Percentiles rank a stretch among this genome's conserved stretches.
phyloP scores from a whole-genome alignment of 306 rosid genomes.

The Pachyrhizus erosus region DNA sequence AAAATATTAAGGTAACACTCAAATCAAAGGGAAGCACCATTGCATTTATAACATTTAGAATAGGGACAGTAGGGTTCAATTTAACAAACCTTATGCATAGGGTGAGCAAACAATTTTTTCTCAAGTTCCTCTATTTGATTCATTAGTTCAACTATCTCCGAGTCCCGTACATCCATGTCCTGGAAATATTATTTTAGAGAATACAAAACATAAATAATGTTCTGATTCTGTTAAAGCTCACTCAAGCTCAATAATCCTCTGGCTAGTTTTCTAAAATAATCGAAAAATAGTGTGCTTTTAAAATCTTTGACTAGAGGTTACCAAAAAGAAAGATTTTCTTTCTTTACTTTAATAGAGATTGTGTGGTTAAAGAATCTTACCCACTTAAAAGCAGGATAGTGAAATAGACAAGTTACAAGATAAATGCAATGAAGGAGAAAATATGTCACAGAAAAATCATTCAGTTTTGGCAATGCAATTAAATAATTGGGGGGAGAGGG shows the following conservation, averaged over 20 bases:
- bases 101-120: constrained; percentile 76
- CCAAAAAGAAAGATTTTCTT: neutral
- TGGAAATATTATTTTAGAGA: constrained; percentile 48
- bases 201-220: neutral
- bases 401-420: constrained; percentile 22
- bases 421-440: neutral
- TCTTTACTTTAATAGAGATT: neutral
- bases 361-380: neutral
- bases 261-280: neutral
- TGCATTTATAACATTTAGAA: constrained; percentile 35
- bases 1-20: constrained; percentile 32
- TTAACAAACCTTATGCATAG: constrained; percentile 82
- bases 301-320: neutral
- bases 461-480: constrained; percentile 11
- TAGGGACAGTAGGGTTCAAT: constrained; percentile 28
- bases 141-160: constrained; percentile 78
- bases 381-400: neutral
- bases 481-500: neutral
- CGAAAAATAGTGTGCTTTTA: neutral
- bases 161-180: constrained; percentile 91
- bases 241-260: neutral
- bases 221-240: neutral
- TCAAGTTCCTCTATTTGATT: constrained; percentile 86
- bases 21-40: constrained; percentile 33
- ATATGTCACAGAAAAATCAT: constrained; percentile 6